Evolutionary conservation across 129 eudicot species (phyloP), one percentile per base, ranked within the genome.

Genomic region (Apium graveolens): DNA sequence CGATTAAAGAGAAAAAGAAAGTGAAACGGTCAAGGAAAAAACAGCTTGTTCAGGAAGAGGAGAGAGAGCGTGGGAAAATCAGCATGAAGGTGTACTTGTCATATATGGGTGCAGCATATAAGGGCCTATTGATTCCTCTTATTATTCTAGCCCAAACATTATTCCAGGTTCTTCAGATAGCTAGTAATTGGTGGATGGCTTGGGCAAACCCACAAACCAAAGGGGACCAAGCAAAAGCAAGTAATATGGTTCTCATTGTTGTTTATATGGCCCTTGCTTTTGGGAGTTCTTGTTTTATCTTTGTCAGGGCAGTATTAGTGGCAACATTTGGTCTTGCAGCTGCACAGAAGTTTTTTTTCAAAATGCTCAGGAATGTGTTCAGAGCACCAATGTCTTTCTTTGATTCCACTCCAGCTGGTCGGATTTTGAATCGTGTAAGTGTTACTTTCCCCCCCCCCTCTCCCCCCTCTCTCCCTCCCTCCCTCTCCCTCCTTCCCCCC

Each of bases 101-200:
- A 3, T 94, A 94, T 78, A 94, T 94, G 97, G 88, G 89, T 74
- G 97, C 98, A 65, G 98, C 98, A 10, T 94, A 94, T 75, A 91
- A 91, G 76, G 98, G 98, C 14, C 83, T 87, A 81, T 80, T 94
- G 48, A 83, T 94, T 48, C 98, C 98, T 1, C 89, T 88, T 46
- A 94, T 94, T 68, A 86, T 94, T 78, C 78, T 94, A 17, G 93
- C 98, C 7, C 98, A 94, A 78, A 80, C 88, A 5, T 78, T 88
- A 44, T 92, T 91, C 86, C 97, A 91, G 80, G 83, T 85, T 79
- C 92, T 95, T 80, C 97, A 95, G 78, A 95, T 95, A 74, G 96
- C 96, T 73, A 95, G 99, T 79, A 92, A 85, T 80, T 95, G 94
- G 96, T 95, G 99, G 99, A 91, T 95, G 97, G 99, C 99, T 73